Evolutionary conservation across 768 basidiomycete species (phyloP).

Genomic region (Tulasnella sp.): DNA sequence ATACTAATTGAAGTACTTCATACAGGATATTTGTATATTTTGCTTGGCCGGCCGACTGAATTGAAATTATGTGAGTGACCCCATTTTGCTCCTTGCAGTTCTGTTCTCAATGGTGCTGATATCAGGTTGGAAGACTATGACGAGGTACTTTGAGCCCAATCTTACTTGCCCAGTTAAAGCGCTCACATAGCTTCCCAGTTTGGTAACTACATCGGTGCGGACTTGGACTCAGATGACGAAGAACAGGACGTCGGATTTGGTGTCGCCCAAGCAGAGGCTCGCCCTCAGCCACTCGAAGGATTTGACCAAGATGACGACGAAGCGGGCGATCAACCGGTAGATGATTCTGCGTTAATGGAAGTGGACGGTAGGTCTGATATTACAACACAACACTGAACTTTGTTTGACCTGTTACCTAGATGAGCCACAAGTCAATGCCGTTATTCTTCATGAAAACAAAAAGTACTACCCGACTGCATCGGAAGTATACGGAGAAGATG

Average conservation of each 20-base stretch:
- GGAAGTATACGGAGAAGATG: conserved; percentile 85
- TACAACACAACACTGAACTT: not conserved
- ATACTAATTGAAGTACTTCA: too few relatives aligned
- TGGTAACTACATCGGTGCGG: conserved; percentile 94
- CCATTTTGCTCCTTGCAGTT: too few relatives aligned
- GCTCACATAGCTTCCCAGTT: conserved; percentile 38
- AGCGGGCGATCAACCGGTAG: conserved; percentile 38
- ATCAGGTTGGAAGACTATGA: conserved; percentile 21
- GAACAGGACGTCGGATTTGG: conserved; percentile 34
- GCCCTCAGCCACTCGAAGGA: conserved; percentile 57
- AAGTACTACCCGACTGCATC: conserved; percentile 90
- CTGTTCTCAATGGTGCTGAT: too few relatives aligned
- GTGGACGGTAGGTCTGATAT: conserved; percentile 46
- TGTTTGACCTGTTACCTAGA: conserved; percentile 32
- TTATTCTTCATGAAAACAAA: conserved; percentile 92
- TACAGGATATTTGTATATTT: too few relatives aligned
- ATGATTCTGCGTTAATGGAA: conserved; percentile 62
- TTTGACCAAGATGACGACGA: conserved; percentile 71
- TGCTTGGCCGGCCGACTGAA: too few relatives aligned
- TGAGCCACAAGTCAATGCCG: conserved; percentile 57
- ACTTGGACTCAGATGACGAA: conserved; percentile 70
- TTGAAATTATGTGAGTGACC: too few relatives aligned
- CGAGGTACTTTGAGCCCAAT: conserved; percentile 17
- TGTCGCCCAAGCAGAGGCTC: conserved; percentile 24
- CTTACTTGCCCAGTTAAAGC: conserved; percentile 1